Evolutionary conservation across 2,329 filamentous ascomycete genomes (phyloP), one percentile per base, ranked within the genome.

Genomic region (Pyrenophora teres): DNA sequence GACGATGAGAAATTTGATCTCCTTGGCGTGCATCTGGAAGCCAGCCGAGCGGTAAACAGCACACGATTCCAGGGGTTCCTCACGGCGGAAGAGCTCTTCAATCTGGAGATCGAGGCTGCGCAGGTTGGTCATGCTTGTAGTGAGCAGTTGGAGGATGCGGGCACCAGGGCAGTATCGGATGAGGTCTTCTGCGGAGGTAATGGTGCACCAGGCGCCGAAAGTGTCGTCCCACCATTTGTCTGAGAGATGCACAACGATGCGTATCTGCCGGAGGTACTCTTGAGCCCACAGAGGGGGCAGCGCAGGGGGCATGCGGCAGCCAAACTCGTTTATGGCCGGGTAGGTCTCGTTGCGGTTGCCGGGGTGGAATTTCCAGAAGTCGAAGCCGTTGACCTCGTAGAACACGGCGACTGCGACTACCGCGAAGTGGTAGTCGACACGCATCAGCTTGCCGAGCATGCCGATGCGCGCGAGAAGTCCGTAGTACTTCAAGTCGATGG

Each of bases 141-240:
- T 57, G 30, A 64, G 50, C 10, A 30, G n/a, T 3, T 18, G 40
- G 4, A 64, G 50, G 4, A 50, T 30, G 16, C 49, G 52, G 4
- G 58, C 60, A 15, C 49, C 52, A 6, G 50, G 52, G 25, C 47
- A 61, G 50, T 44, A 40, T 3, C 19, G 18, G n/a, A 52, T 21
- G 25, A 63, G 45, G 15, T 64, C 42, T 1, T 19, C 2, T 10
- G 25, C 33, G 9, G 40, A 54, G 30, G 30, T 30, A 43, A 62
- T 19, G 23, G 10, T 6, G 6, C 2, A n/a, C 25, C 30, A 10
- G 30, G 13, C 31, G 21, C 23, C 35, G 31, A 23, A n/a, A 4
- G 7, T 2, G n/a, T 25, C 19, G 2, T 43, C 45, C 31, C 57
- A 38, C 16, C 40, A 36, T 2, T 25, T 47, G 40, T 61, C 59